These are phyloP conservation scores for Casuarina cunninghamiana DNA, from an alignment of 306 rosid species.

Conservation along the genomic window DNA sequence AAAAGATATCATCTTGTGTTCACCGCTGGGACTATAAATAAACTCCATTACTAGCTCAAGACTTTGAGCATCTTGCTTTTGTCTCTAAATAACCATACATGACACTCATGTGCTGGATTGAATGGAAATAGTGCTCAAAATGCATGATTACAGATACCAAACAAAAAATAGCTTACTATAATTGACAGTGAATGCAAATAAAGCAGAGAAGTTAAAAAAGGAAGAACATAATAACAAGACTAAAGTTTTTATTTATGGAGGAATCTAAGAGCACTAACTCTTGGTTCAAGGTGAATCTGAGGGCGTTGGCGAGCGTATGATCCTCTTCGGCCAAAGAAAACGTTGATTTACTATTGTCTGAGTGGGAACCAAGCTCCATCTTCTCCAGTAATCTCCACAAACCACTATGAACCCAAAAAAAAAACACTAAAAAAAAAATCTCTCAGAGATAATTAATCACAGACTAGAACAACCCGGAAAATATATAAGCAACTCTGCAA, in stretches of 20 bases:
- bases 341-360: constrained; percentile 60
- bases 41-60: background rate
- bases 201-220: constrained; percentile 2
- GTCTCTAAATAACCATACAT: background rate
- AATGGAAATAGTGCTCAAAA: background rate
- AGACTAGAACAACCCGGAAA: background rate
- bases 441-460: background rate
- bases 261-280: constrained; percentile 48
- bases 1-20: background rate
- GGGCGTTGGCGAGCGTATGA: constrained; percentile 74
- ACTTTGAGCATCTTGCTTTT: background rate
- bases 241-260: background rate
- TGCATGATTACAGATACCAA: background rate
- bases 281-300: constrained; percentile 71
- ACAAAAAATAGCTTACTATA: background rate
- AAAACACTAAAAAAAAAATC: background rate
- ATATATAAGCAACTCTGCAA: background rate
- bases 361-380: constrained; percentile 66
- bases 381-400: constrained; percentile 8
- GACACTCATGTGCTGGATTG: background rate
- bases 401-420: background rate
- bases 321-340: constrained; percentile 69
- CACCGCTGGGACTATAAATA: background rate
- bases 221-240: background rate
- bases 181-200: background rate